These are phyloP conservation scores for Globisporangium yorkense DNA, from an alignment of 352 stramenopile species.

Conservation along the genomic window DNA sequence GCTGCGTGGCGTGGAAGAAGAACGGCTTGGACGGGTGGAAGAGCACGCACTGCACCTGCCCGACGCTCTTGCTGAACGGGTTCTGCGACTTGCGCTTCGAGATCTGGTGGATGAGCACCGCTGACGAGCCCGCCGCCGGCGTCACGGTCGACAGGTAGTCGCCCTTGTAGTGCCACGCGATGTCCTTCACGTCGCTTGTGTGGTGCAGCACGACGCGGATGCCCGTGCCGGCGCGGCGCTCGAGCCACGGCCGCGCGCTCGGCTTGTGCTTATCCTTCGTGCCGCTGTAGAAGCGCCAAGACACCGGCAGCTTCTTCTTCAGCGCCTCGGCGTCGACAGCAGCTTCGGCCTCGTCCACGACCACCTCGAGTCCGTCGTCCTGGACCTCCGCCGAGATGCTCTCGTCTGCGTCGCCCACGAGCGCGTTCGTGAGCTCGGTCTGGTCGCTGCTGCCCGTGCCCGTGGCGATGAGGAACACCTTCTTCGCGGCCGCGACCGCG, in stretches of 20 bases:
- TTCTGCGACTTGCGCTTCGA: constrained; percentile 96
- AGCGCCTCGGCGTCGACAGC: constrained; percentile 65
- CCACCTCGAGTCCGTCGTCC: constrained; percentile 35
- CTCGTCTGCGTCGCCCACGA: constrained; percentile 85
- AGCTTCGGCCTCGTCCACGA: constrained; percentile 71
- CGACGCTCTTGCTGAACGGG: constrained; percentile 94
- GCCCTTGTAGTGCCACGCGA: constrained; percentile 98
- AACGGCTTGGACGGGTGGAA: constrained; percentile 99
- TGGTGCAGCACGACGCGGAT: constrained; percentile 86
- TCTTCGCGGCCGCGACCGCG: constrained; percentile 88
- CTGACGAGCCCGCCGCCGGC: constrained; percentile 80
- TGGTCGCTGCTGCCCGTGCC: constrained; percentile 92
- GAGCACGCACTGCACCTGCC: constrained; percentile 91
- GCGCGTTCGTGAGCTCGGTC: constrained; percentile 92
- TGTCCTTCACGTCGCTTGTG: constrained; percentile 88
- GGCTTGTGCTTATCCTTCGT: constrained; percentile 79
- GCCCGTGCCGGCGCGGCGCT: constrained; percentile 71
- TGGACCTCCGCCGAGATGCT: constrained; percentile 48
- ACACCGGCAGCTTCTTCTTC: constrained; percentile 89
- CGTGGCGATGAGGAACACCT: constrained; percentile 91
- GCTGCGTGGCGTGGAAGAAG: constrained; percentile 99
- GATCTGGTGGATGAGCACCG: constrained; percentile 98
- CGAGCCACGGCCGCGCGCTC: constrained; percentile 50
- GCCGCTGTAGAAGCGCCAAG: constrained; percentile 85
- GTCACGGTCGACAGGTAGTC: constrained; percentile 97